Conservation (phyloP, 305 asterid species). For the Ajuga reptans region DNA sequence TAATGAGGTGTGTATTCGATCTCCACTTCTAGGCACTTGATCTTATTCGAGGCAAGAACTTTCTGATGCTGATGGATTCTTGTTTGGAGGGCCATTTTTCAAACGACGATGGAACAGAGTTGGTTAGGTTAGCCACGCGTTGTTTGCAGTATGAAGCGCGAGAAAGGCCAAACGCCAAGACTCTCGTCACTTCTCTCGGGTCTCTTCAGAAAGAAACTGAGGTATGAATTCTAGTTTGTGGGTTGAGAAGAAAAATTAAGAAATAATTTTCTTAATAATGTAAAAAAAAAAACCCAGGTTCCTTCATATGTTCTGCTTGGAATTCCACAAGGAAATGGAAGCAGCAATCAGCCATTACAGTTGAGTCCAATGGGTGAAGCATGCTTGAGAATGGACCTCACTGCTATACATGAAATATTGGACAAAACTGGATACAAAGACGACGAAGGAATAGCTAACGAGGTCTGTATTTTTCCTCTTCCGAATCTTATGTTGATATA, state of each 20-base stretch:
- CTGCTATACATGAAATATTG: slow-evolving; percentile 80
- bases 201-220: slow-evolving; percentile 56
- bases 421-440: slow-evolving; percentile 77
- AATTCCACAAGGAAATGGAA: slow-evolving; percentile 44
- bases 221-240: slow-evolving; percentile 26
- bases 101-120: slow-evolving; percentile 53
- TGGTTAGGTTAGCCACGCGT: slow-evolving; percentile 55
- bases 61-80: slow-evolving; percentile 59
- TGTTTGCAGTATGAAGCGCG: slow-evolving; percentile 66
- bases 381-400: slow-evolving; percentile 74
- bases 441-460: slow-evolving; percentile 84
- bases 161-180: slow-evolving; percentile 54
- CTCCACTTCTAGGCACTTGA: slow-evolving; percentile 45
- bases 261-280: neutral
- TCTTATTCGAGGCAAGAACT: slow-evolving; percentile 49
- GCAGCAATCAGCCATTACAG: slow-evolving; percentile 36
- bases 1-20: neutral
- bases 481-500: neutral
- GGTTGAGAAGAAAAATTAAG: neutral
- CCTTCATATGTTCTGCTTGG: slow-evolving; percentile 66
- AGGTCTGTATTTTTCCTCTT: slow-evolving; percentile 37
- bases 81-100: slow-evolving; percentile 66
- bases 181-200: slow-evolving; percentile 38
- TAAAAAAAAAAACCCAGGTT: slow-evolving; percentile 33
- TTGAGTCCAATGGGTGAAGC: slow-evolving; percentile 82